A percentile compares a stretch with the other conserved stretches of the same genome.
Conservation (phyloP, 805 yeast species). For the Candida yuanshanica region DNA sequence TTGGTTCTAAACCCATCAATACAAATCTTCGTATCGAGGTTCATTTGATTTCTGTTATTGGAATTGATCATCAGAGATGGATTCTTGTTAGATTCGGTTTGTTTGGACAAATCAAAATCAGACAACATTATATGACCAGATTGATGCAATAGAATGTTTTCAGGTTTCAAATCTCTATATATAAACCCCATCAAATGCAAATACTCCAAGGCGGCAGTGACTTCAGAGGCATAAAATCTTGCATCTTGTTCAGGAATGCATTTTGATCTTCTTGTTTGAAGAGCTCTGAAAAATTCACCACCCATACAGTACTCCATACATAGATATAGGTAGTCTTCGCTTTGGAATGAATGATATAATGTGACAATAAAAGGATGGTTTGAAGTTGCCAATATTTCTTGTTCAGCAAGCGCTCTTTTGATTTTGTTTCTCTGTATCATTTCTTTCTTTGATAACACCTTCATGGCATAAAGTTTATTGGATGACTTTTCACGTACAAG, state of each 20-base stretch:
- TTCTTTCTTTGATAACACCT: conserved; percentile 81
- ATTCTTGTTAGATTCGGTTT: conserved; percentile 66
- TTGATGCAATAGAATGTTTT: conserved; percentile 87
- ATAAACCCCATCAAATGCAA: conserved; percentile 95
- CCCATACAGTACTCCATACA: conserved; percentile 99
- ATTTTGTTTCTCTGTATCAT: conserved; percentile 94
- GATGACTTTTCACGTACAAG: conserved; percentile 78
- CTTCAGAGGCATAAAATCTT: conserved; percentile 92
- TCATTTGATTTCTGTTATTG: conserved; percentile 41
- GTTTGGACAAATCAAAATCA: conserved; percentile 93
- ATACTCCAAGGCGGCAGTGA: conserved; percentile 93
- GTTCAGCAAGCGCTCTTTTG: conserved; percentile 93
- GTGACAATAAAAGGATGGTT: conserved; percentile 98
- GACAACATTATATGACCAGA: conserved; percentile 98
- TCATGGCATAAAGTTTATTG: conserved; percentile 83
- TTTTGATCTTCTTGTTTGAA: conserved; percentile 84
- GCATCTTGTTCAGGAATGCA: conserved; percentile 88
- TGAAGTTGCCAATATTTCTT: conserved; percentile 89
- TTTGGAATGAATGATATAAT: conserved; percentile 91
- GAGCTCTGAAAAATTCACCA: conserved; percentile 94
- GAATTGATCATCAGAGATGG: conserved; percentile 51
- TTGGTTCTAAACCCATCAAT: conserved; percentile 95
- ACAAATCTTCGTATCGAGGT: conserved; percentile 89
- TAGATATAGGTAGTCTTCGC: conserved; percentile 81
- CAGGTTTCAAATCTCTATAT: conserved; percentile 95